Base-by-base conservation (phyloP, 805 yeast genomes). In the Wickerhamomyces subpelliculosus region DNA sequence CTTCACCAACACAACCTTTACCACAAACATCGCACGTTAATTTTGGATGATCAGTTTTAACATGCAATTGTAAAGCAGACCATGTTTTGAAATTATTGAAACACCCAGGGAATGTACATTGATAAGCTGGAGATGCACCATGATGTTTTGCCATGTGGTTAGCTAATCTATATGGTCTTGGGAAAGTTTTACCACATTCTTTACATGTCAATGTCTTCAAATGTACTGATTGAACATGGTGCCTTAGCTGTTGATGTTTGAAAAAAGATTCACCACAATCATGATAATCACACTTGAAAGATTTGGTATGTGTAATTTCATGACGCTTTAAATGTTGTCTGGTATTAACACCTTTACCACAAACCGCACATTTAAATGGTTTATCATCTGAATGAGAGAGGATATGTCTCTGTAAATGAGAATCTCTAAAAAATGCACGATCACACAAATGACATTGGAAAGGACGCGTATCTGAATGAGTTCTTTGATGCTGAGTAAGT, bases 301-400 rank as follows among this genome's bases (percentile, higher is more conserved):
- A 73, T 45, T 72, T 70, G 4, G 78, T 76, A 56, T 93, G 97
- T 2, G 95, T 82, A 27, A 74, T 70, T 60, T 81, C 87, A 57
- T 93, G 98, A 37, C 96, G 70, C 44, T 71, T 75, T 40, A 87
- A 65, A 53, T 89, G 97, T 61, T 93, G 97, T 36, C 57, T 58
- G 0, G 95, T 72, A 37, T 79, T 80, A 36, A 84, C 81, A 4
- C 96, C 95, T 58, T 87, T 88, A 1, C 80, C 80, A 55, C 98
- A 93, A 2, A 69, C 55, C 0, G 76, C 58, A 52, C 97, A 89
- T 30, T 69, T 73, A 53, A 72, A 78, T 0, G 95, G 95, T 49
- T 83, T 84, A 4, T 69, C 73, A 1, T 64, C 68, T 3, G 66
- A 45, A 54, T 89, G 96, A 16, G 86, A 75, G 19, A 82, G 57